These are phyloP conservation scores for Epichloe brachyelytri DNA, from an alignment of 2,329 filamentous ascomycete species.

Conservation along the genomic window DNA sequence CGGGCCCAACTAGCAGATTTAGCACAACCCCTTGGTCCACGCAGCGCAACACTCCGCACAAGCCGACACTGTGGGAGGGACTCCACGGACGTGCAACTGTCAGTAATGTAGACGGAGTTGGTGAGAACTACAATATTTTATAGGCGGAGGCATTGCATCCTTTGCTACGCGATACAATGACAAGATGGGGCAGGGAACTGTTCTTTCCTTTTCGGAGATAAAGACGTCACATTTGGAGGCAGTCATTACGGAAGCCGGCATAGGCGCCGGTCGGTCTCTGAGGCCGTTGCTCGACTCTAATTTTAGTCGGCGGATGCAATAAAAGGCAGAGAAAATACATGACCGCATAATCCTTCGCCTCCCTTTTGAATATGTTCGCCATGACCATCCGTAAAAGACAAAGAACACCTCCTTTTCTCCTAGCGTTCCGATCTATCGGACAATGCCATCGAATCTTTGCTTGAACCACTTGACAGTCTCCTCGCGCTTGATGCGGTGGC, in stretches of 20 bases:
- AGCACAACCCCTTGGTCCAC: no score
- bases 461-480: constrained; percentile 98
- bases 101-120: background rate
- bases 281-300: constrained; percentile 53
- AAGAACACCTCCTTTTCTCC: constrained; percentile 10
- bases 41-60: no score
- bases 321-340: constrained; percentile 31
- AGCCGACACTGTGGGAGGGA: no score
- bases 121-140: background rate
- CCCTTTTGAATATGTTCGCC: constrained; percentile 26
- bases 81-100: background rate
- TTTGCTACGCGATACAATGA: background rate
- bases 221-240: constrained; percentile 23
- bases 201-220: background rate
- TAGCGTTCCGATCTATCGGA: constrained; percentile 57
- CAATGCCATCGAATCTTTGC: constrained; percentile 89
- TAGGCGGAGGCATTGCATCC: background rate
- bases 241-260: constrained; percentile 46
- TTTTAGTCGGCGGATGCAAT: constrained; percentile 35
- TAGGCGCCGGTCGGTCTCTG: constrained; percentile 57
- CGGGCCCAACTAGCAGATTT: no score
- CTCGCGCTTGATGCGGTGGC: constrained; percentile 83
- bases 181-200: background rate
- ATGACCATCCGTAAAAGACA: constrained; percentile 26
- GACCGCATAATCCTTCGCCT: constrained; percentile 20